These are phyloP conservation scores for Sugiyamaella neomexicana DNA, from an alignment of 1,139 yeast species.

Conservation along the genomic window DNA sequence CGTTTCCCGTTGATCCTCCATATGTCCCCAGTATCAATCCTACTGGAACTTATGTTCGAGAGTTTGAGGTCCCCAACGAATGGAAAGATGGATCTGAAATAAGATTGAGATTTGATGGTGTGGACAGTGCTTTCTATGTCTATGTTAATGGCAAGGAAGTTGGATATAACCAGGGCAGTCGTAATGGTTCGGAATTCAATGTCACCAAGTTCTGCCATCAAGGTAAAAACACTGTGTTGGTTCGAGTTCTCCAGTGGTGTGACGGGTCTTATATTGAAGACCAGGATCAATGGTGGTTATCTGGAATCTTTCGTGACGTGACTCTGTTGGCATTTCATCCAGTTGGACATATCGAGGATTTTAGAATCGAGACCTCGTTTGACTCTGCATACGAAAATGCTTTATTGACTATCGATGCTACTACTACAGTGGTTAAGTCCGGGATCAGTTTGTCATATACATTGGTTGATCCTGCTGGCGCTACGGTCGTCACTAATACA, in stretches of 20 bases:
- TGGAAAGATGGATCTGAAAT: slow-evolving; percentile 21
- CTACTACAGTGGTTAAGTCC: neutral
- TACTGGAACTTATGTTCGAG: slow-evolving; percentile 38
- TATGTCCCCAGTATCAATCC: slow-evolving; percentile 40
- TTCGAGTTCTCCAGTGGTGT: slow-evolving; percentile 42
- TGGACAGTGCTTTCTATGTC: slow-evolving; percentile 41
- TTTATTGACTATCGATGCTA: slow-evolving; percentile 3
- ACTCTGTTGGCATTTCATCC: slow-evolving; percentile 26
- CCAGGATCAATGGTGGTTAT: slow-evolving; percentile 44
- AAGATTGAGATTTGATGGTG: slow-evolving; percentile 40
- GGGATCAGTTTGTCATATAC: neutral
- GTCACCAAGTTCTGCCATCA: slow-evolving; percentile 25
- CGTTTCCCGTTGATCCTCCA: slow-evolving; percentile 42
- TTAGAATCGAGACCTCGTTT: slow-evolving; percentile 22
- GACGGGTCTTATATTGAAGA: slow-evolving; percentile 43
- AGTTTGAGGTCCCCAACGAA: slow-evolving; percentile 25
- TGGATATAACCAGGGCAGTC: slow-evolving; percentile 41
- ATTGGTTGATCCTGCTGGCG: slow-evolving; percentile 10
- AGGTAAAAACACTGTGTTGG: slow-evolving; percentile 26
- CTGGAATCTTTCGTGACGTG: slow-evolving; percentile 38
- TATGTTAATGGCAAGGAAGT: slow-evolving; percentile 37
- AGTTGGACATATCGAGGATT: slow-evolving; percentile 31
- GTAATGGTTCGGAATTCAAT: slow-evolving; percentile 42
- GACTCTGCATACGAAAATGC: slow-evolving; percentile 22
- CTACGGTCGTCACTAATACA: neutral